Conservation (phyloP, 2,329 filamentous ascomycete genomes). For the Colletotrichum abscissum region DNA sequence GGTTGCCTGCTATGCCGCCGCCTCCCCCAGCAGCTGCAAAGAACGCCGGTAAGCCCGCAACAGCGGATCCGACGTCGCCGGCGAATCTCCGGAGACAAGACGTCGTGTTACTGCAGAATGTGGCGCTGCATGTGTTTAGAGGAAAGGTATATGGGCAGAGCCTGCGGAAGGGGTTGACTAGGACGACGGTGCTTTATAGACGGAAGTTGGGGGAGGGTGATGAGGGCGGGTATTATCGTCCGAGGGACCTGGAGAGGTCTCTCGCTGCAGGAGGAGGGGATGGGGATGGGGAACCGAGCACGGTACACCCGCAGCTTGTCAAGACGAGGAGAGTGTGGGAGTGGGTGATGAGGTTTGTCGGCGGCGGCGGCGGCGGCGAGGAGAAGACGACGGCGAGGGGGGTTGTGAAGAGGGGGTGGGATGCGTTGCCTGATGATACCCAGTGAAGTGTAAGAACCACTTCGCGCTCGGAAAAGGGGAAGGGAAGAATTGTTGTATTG, state of each 20-base stretch:
- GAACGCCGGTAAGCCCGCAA: constrained; percentile 23
- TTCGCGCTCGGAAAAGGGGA: not conserved
- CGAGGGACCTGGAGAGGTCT: constrained; percentile 56
- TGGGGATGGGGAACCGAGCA: not conserved
- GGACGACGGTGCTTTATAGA: constrained; percentile 74
- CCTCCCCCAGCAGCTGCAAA: not conserved
- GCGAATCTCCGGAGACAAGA: constrained; percentile 73
- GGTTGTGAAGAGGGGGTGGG: constrained; percentile 44
- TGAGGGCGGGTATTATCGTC: constrained; percentile 66
- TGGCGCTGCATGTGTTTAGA: constrained; percentile 81
- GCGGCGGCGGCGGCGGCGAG: constrained; percentile 46
- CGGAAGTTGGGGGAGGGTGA: constrained; percentile 62
- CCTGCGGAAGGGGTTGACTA: constrained; percentile 77
- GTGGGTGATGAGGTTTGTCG: constrained; percentile 81
- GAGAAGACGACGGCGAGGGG: constrained; percentile 34
- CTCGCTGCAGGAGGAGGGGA: constrained; percentile 2
- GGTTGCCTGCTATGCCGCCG: constrained; percentile 65
- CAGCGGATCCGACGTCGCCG: not conserved
- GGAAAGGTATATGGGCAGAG: constrained; percentile 87
- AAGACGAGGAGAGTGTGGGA: constrained; percentile 77
- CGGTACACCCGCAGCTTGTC: constrained; percentile 61
- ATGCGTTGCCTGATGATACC: constrained; percentile 54
- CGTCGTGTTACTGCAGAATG: constrained; percentile 81
- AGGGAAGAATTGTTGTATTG: not conserved
- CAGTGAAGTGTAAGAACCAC: constrained; percentile 39